These are phyloP conservation scores for Chalciporus chontae DNA, from an alignment of 768 basidiomycete genomes.

Conservation along the genomic window DNA sequence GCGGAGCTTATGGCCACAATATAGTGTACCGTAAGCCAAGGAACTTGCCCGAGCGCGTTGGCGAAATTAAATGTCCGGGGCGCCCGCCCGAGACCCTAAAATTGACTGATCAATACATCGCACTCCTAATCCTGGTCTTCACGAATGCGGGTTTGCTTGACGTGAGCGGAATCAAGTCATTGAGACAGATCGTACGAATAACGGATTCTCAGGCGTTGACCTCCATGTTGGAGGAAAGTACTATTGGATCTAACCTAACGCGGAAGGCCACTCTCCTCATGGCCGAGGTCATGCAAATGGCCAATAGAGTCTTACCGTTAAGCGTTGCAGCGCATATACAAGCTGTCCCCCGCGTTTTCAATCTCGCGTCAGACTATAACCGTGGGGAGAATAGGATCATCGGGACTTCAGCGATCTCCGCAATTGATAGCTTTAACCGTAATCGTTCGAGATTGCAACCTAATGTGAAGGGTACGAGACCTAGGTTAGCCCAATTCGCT, in stretches of 20 bases:
- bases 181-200: too few species aligned
- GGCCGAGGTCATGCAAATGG: conserved; percentile 86
- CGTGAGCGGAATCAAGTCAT: conserved; percentile 44
- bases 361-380: conserved; percentile 78
- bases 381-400: conserved; percentile 74
- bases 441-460: conserved; percentile 74
- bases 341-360: conserved; percentile 81
- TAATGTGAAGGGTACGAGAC: conserved; percentile 52
- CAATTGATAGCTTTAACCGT: conserved; percentile 92
- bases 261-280: conserved; percentile 89
- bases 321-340: conserved; percentile 81
- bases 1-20: background rate
- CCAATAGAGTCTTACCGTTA: conserved; percentile 83
- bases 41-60: conserved; percentile 28
- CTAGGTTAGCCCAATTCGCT: conserved; percentile 45
- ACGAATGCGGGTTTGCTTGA: conserved; percentile 86
- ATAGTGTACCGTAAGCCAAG: conserved; percentile 65
- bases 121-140: conserved; percentile 78
- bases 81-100: conserved; percentile 58
- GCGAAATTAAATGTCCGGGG: conserved; percentile 43
- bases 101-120: conserved; percentile 90
- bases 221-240: conserved; percentile 78
- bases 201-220: conserved; percentile 63
- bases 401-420: conserved; percentile 79
- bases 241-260: conserved; percentile 66